Base-by-base conservation (phyloP, 1,284 basidiomycete species). In the Mrakiaceae sp. region DNA sequence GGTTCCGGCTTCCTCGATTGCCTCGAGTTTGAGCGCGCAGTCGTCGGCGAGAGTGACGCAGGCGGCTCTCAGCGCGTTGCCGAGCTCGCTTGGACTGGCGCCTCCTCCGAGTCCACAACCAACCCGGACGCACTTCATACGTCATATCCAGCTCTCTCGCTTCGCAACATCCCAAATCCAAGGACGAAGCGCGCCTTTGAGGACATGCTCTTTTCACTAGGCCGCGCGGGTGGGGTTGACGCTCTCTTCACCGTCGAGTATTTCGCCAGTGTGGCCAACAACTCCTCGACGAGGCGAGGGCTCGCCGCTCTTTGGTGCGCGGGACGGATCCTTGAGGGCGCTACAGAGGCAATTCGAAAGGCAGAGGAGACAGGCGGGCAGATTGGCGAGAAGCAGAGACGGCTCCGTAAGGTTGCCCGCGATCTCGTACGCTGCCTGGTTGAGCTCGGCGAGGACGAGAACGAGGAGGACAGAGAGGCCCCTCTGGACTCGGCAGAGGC, bases 241-340 rank as follows among this genome's bases (percentile, higher is more conserved):
- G 84, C 84, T 58, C 76, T 92, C 42, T 87, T 82, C 71, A 78
- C 88, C 2, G 82, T 90, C 4, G 91, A 95, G 69, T 90, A 90
- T 84, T 90, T 96, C 70, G 71, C 84, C 10, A 78, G 78, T 54
- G 80, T 87, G 12, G 70, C 71, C 47, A 69, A 71, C 6, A 67
- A 39, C 74, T 78, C 64, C 71, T 73, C 64, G 76, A 79, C 44
- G 76, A 74, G 78, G 8, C 77, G 79, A 49, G 80, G 84, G 3
- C 84, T 84, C 1, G 82, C 89, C 0, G 88, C 88, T 1, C 77
- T 92, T n/a, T 94, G 90, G 88, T 87, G 87, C 70, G 86, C 87
- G 0, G 81, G 82, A 67, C 79, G 81, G 60, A 74, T 95, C 0
- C 73, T 95, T 62, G 85, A 89, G 68, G 92, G 92, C 3, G 78